Conservation (phyloP, 108 stramenopile genomes). For the Pinguiococcus pyrenoidosus region DNA sequence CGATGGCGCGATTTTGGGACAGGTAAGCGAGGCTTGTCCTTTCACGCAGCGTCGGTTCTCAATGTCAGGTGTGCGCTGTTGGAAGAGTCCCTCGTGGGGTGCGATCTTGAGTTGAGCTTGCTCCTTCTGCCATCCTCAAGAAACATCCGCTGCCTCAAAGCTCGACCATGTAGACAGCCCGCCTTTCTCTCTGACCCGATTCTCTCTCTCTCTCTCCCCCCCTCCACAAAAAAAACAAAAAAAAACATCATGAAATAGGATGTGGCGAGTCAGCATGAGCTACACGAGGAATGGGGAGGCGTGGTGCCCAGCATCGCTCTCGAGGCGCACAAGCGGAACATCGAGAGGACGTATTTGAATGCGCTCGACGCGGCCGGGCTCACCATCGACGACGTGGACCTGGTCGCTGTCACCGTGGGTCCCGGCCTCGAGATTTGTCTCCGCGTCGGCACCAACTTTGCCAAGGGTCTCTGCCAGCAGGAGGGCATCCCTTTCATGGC, state of each 20-base stretch:
- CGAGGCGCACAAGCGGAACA: slow-evolving; percentile 63
- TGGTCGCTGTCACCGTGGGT: slow-evolving; percentile 91
- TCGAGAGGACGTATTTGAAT: slow-evolving; percentile 61
- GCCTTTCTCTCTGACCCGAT: too few species aligned
- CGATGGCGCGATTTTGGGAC: slow-evolving; percentile 79
- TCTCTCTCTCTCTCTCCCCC: too few species aligned
- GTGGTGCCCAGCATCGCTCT: slow-evolving; percentile 79
- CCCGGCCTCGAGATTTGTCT: slow-evolving; percentile 94
- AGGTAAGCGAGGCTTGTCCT: too few species aligned
- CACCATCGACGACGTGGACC: slow-evolving; percentile 65
- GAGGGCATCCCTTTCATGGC: slow-evolving; percentile 79
- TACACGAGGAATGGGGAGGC: slow-evolving; percentile 89
- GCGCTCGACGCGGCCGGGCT: slow-evolving; percentile 57
- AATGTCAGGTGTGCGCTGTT: too few species aligned
- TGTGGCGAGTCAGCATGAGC: slow-evolving; percentile 67
- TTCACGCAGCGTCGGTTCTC: too few species aligned
- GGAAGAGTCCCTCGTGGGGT: too few species aligned
- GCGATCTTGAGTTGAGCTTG: too few species aligned
- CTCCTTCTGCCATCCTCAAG: too few species aligned
- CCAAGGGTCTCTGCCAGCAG: slow-evolving; percentile 54
- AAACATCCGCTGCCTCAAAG: too few species aligned
- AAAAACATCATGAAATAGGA: too few species aligned
- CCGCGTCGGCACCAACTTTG: slow-evolving; percentile 73
- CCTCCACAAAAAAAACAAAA: too few species aligned
- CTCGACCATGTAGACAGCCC: too few species aligned